Conservation (phyloP, 164 flowering plant genomes). For the Umbellularia californica region DNA sequence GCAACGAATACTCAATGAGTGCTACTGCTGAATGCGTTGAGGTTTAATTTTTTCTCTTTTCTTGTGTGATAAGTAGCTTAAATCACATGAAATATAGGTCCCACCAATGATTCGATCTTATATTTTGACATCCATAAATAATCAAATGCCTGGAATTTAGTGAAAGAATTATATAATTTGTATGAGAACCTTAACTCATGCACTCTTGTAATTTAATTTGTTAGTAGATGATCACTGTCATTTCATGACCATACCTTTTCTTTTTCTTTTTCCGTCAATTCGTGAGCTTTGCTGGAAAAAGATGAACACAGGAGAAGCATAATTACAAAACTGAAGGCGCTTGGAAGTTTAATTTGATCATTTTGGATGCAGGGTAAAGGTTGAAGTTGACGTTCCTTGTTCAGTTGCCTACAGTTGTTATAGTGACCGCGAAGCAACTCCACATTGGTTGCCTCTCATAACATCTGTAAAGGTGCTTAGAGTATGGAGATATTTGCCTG, state of each 20-base stretch:
- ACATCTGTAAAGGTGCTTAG: slow-evolving; percentile 76
- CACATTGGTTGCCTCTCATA: slow-evolving; percentile 95
- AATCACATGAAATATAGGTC: no score
- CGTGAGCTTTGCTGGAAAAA: not conserved
- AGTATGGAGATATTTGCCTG: not conserved
- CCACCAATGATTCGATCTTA: no score
- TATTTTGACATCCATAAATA: no score
- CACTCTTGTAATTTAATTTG: not conserved
- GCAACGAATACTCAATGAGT: no score
- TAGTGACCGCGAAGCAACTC: slow-evolving; percentile 79
- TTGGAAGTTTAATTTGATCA: not conserved
- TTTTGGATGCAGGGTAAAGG: slow-evolving; percentile 51
- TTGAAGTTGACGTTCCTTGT: slow-evolving; percentile 72
- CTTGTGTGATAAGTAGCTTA: no score
- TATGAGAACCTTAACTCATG: no score
- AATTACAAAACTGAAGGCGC: not conserved
- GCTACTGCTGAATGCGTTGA: no score
- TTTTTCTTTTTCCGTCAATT: not conserved
- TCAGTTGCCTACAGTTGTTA: slow-evolving; percentile 77
- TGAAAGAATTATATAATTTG: no score
- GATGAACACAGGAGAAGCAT: not conserved
- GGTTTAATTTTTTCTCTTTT: no score
- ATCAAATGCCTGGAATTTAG: no score
- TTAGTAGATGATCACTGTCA: not conserved
- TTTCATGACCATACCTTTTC: not conserved